phyloP scores from a whole-genome alignment of 441 rosid species.

The Corymbia citriodora region DNA sequence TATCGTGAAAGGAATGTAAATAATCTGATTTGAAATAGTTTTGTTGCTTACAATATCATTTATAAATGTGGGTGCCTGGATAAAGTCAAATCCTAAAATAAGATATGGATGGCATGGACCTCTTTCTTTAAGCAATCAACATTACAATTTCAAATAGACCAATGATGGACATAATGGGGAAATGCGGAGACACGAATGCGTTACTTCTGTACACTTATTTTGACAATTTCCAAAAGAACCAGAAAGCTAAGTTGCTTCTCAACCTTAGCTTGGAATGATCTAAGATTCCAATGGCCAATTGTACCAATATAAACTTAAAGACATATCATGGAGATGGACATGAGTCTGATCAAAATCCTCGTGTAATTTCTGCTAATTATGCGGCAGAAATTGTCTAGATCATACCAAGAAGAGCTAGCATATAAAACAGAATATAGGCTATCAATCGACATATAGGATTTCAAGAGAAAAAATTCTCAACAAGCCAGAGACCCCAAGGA shows the following conservation, averaged over 20 bases:
- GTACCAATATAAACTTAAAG: neutral
- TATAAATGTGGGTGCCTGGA: neutral
- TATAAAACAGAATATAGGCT: neutral
- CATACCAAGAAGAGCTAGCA: neutral
- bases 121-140: neutral
- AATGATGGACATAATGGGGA: neutral
- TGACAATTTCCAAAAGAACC: neutral
- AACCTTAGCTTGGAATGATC: neutral
- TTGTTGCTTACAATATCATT: neutral
- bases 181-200: neutral
- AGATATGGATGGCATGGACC: neutral
- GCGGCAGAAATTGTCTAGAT: neutral
- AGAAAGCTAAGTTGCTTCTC: neutral
- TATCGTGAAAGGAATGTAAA: neutral
- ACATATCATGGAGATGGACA: neutral
- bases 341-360: neutral
- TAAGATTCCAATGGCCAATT: neutral
- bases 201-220: neutral
- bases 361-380: neutral
- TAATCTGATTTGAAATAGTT: neutral
- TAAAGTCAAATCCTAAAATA: neutral
- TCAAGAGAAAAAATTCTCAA: neutral
- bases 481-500: neutral
- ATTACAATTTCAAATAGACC: neutral
- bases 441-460: neutral